Base-by-base conservation (phyloP, 805 yeast species). In the Wickerhamomyces hampshirensis region DNA sequence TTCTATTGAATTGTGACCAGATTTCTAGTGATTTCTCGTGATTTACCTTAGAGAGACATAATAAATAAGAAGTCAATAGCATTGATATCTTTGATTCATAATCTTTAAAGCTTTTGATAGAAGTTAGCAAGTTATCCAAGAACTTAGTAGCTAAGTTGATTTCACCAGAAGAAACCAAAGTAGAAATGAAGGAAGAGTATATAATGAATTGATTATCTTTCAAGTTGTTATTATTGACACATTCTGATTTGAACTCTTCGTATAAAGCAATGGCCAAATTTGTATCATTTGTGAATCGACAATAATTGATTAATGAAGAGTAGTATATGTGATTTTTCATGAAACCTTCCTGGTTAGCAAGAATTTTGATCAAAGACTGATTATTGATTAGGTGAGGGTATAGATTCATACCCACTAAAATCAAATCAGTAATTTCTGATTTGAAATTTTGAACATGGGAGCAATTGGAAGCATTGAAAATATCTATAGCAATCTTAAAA, bases 91-190 rank as follows among this genome's bases (percentile, higher is more conserved):
- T 61, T 7, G 52, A 30, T 18, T 55, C 54, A 14, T 53, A 50
- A 11, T 63, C 61, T 26, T 56, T 53, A 33, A 58, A 57, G 16
- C 55, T 48, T 47, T 64, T 65, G 46, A 66, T 67, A 30, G 73
- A 71, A 0, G 63, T 46, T 28, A 81, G 54, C 5, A 80, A 62
- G 28, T 67, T 62, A 50, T 81, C 84, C 47, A 83, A 59, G 38
- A 80, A 68, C 39, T 69, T 64, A 1, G 81, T 68, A 4, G 86
- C 79, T 28, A 69, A 46, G 7, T 64, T 61, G 26, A 67, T 44
- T 43, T 78, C 73, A 28, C 69, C 72, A 30, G 74, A 71, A 34
- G 63, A 60, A 10, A 77, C 65, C 35, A 82, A 60, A 2, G 80
- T 66, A 23, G 75, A 68, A 24, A 81, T 64, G 39, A 77, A 59